phyloP scores from a whole-genome alignment of 345 rosid species.

The Combretum micranthum region DNA sequence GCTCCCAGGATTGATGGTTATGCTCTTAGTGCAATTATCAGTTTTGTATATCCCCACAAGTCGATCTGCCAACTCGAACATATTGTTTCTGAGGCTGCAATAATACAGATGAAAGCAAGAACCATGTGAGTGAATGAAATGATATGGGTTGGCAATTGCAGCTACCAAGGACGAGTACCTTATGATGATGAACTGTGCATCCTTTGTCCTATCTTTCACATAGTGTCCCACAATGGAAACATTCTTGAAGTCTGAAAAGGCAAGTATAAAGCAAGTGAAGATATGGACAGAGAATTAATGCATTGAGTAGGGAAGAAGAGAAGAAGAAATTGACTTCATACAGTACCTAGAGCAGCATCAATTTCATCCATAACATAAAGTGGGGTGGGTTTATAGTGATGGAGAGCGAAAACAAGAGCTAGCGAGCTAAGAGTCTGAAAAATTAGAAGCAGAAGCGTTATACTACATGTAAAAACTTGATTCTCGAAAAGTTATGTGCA shows the following conservation, averaged over 20 bases:
- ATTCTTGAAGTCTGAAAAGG: slow-evolving; percentile 76
- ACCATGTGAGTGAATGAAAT: not conserved
- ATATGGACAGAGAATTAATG: slow-evolving; percentile 5
- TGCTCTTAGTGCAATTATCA: slow-evolving; percentile 95
- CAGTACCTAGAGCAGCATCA: slow-evolving; percentile 85
- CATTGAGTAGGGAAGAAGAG: not conserved
- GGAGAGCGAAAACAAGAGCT: slow-evolving; percentile 96
- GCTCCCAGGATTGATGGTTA: slow-evolving; percentile 86
- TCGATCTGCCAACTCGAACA: slow-evolving; percentile 96
- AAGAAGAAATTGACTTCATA: not conserved
- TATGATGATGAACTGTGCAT: slow-evolving; percentile 92
- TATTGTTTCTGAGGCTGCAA: slow-evolving; percentile 94
- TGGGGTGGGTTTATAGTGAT: slow-evolving; percentile 99
- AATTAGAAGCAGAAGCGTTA: not conserved
- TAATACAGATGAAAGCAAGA: not conserved
- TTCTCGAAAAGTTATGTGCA: not conserved
- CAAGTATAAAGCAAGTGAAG: not conserved
- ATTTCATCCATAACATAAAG: slow-evolving; percentile 98
- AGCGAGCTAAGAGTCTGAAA: slow-evolving; percentile 92
- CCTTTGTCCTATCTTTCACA: slow-evolving; percentile 92
- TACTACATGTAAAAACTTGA: not conserved
- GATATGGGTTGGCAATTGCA: not conserved
- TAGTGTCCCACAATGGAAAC: slow-evolving; percentile 98
- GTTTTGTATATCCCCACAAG: slow-evolving; percentile 95
- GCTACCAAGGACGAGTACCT: slow-evolving; percentile 32